Percentiles rank a stretch among this genome's conserved stretches.
phyloP scores from a whole-genome alignment of 805 yeast genomes.

The Peterozyma xylosa region DNA sequence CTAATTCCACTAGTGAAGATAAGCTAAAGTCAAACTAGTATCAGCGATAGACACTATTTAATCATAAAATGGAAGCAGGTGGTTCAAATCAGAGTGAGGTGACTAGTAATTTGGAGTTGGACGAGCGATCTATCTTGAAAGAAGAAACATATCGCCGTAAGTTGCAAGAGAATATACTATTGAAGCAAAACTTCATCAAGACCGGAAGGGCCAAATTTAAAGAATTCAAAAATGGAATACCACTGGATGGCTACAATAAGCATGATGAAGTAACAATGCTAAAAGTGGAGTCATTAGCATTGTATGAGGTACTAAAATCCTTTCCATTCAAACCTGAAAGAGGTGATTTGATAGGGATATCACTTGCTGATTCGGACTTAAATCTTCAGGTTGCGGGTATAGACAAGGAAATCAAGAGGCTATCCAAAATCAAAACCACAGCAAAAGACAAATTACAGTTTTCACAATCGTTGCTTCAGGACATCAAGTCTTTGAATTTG shows the following conservation, averaged over 20 bases:
- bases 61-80: too few relatives aligned
- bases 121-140: neutral
- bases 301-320: conserved; percentile 16
- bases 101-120: neutral
- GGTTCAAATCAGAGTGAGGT: neutral
- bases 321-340: conserved; percentile 21
- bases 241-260: neutral
- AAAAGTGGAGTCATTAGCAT: conserved; percentile 12
- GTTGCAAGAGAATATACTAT: conserved; percentile 5
- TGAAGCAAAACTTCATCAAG: neutral
- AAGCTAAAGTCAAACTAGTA: too few relatives aligned
- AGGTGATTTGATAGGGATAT: conserved; percentile 18
- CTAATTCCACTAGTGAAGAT: too few relatives aligned
- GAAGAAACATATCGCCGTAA: conserved; percentile 7
- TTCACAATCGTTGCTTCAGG: conserved; percentile 5
- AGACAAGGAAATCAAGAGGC: conserved; percentile 1
- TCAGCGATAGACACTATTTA: too few relatives aligned
- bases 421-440: conserved; percentile 1
- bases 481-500: neutral
- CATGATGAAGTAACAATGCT: conserved; percentile 1
- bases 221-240: neutral
- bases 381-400: conserved; percentile 9
- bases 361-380: conserved; percentile 16
- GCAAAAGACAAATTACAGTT: neutral
- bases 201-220: neutral